These are phyloP conservation scores for Cyberlindnera maritima DNA, from an alignment of 805 yeast species.

Conservation along the genomic window DNA sequence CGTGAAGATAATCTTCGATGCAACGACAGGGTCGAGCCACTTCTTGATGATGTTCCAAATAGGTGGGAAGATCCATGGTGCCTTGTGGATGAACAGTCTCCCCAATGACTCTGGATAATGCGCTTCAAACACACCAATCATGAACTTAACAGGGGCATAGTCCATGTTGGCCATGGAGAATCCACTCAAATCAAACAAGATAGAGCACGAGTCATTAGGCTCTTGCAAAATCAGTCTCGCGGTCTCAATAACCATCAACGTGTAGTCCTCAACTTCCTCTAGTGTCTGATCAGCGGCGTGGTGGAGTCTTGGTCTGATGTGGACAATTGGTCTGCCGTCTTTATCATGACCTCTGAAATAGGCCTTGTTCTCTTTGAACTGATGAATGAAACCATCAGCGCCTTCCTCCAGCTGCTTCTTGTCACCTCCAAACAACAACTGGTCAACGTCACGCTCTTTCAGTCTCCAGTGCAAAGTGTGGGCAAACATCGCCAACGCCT, in stretches of 20 bases:
- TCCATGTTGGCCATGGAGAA: constrained; percentile 93
- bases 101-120: constrained; percentile 96
- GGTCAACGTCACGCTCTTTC: constrained; percentile 57
- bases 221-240: constrained; percentile 73
- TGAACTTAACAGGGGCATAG: constrained; percentile 84
- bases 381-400: constrained; percentile 40
- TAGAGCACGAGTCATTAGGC: constrained; percentile 76
- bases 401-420: constrained; percentile 48
- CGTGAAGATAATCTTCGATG: constrained; percentile 84
- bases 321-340: constrained; percentile 73
- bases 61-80: constrained; percentile 96
- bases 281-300: constrained; percentile 62
- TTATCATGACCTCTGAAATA: constrained; percentile 72
- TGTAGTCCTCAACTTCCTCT: constrained; percentile 71
- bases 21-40: constrained; percentile 97
- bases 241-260: constrained; percentile 75
- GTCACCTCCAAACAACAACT: constrained; percentile 71
- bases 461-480: constrained; percentile 75
- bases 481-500: constrained; percentile 68
- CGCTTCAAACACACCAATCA: constrained; percentile 87
- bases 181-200: constrained; percentile 82
- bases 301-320: constrained; percentile 78
- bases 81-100: constrained; percentile 79
- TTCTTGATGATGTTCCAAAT: constrained; percentile 90
- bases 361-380: constrained; percentile 61